Percentiles rank a stretch among this genome's conserved stretches.
Evolutionary conservation across 805 yeast species (phyloP).

Genomic region (Ogataea methylovora): DNA sequence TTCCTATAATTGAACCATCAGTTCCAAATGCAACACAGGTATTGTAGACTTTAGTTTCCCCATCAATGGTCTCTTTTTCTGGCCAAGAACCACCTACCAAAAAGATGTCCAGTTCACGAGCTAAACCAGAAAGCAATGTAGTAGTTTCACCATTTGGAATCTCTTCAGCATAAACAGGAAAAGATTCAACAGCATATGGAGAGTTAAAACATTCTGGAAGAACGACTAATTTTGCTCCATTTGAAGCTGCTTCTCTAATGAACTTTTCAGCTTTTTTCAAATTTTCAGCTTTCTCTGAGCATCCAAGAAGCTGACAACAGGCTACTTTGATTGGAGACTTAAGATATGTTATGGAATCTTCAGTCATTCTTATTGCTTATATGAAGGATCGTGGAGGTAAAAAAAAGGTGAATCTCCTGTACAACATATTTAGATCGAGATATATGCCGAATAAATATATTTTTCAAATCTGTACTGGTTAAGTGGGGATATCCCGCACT

Average conservation of each 20-base stretch:
- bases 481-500: too few relatives aligned
- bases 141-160: slow-evolving; percentile 74
- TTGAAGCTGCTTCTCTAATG: slow-evolving; percentile 52
- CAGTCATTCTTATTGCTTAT: too few relatives aligned
- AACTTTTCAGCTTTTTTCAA: slow-evolving; percentile 57
- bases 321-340: too few relatives aligned
- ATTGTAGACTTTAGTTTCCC: slow-evolving; percentile 55
- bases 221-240: slow-evolving; percentile 57
- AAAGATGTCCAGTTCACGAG: slow-evolving; percentile 55
- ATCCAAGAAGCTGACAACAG: slow-evolving; percentile 73
- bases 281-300: slow-evolving; percentile 75
- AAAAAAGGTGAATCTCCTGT: too few relatives aligned
- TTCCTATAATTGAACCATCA: slow-evolving; percentile 70
- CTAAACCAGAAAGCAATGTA: slow-evolving; percentile 51
- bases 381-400: too few relatives aligned
- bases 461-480: too few relatives aligned
- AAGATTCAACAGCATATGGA: slow-evolving; percentile 84
- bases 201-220: slow-evolving; percentile 96
- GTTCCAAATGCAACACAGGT: slow-evolving; percentile 69
- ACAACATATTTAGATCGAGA: too few relatives aligned
- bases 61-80: slow-evolving; percentile 56
- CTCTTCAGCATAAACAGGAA: slow-evolving; percentile 80
- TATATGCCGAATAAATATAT: too few relatives aligned
- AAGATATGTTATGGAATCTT: too few relatives aligned
- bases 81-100: slow-evolving; percentile 93